phyloP scores from a whole-genome alignment of 192 early-diverging fungal species.

The Coemansia sp. region DNA sequence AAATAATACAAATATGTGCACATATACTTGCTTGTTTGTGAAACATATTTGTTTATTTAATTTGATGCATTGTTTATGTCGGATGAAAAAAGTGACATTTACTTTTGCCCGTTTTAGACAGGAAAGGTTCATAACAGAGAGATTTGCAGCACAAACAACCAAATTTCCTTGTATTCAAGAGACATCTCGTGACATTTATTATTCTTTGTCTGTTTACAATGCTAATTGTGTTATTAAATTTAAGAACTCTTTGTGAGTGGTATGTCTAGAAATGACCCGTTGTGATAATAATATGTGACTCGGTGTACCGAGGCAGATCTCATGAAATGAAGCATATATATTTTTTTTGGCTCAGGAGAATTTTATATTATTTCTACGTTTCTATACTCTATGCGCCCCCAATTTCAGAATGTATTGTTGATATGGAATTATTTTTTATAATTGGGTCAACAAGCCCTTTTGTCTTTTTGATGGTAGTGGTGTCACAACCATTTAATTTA shows the following conservation, averaged over 20 bases:
- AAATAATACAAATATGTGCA: too few relatives aligned
- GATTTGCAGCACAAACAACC: too few relatives aligned
- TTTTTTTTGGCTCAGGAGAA: not conserved
- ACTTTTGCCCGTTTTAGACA: too few relatives aligned
- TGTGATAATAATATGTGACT: not conserved
- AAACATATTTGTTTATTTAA: slow-evolving; percentile 1
- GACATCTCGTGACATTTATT: not conserved
- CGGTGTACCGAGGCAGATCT: not conserved
- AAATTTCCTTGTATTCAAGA: too few relatives aligned
- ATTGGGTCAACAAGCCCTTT: not conserved
- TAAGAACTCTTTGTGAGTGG: not conserved
- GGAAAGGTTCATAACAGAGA: too few relatives aligned
- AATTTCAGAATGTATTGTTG: slow-evolving; percentile 2
- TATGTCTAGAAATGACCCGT: not conserved
- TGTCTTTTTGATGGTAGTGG: not conserved
- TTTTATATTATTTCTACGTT: not conserved
- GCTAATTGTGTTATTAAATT: not conserved
- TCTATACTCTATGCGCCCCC: slow-evolving; percentile 2
- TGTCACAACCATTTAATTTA: slow-evolving; percentile 17
- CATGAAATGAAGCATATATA: not conserved
- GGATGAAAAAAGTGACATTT: too few relatives aligned
- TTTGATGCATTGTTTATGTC: too few relatives aligned
- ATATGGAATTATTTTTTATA: not conserved
- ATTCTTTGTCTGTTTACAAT: not conserved
- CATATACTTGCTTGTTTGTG: too few relatives aligned